Percentiles rank a stretch among this genome's conserved stretches.
Conservation (phyloP, 768 basidiomycete species). For the Rhodotorula sphaerocarpa region DNA sequence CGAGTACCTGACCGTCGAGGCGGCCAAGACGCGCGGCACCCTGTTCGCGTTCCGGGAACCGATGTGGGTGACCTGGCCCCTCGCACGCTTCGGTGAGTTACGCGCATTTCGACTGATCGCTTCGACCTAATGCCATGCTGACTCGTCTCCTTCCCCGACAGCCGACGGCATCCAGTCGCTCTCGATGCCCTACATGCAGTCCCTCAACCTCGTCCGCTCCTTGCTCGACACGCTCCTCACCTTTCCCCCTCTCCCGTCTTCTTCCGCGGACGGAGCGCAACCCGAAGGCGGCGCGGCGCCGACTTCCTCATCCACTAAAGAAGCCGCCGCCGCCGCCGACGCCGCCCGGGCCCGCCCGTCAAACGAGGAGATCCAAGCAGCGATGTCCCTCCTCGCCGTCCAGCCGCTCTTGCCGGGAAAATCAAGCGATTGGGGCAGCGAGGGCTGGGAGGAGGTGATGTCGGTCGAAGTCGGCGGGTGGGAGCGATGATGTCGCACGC, state of each 20-base stretch:
- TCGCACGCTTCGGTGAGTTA: constrained; percentile 29
- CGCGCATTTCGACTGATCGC: background rate
- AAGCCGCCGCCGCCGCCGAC: background rate
- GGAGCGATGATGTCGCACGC: background rate
- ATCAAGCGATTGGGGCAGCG: constrained; percentile 8
- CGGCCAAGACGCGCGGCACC: constrained; percentile 14
- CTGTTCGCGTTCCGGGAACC: constrained; percentile 30
- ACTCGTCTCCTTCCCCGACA: background rate
- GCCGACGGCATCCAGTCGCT: constrained; percentile 23
- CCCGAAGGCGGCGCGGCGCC: too few relatives aligned
- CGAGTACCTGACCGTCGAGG: constrained; percentile 26
- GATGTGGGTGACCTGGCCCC: constrained; percentile 35
- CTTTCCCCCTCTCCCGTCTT: constrained; percentile 18
- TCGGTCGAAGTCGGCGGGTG: constrained; percentile 31
- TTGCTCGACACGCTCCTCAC: constrained; percentile 30
- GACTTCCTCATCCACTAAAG: background rate
- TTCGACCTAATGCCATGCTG: background rate
- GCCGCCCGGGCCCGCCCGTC: constrained; percentile 6
- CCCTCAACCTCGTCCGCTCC: constrained; percentile 24
- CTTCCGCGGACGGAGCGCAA: background rate
- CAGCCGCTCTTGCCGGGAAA: constrained; percentile 33
- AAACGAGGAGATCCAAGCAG: constrained; percentile 26
- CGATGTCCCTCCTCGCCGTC: constrained; percentile 17
- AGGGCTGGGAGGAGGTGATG: constrained; percentile 33
- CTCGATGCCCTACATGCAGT: constrained; percentile 20